Percentiles rank a stretch among this genome's conserved stretches.
Conservation (phyloP, 2,329 filamentous ascomycete genomes). For the Curvularia sp. region DNA sequence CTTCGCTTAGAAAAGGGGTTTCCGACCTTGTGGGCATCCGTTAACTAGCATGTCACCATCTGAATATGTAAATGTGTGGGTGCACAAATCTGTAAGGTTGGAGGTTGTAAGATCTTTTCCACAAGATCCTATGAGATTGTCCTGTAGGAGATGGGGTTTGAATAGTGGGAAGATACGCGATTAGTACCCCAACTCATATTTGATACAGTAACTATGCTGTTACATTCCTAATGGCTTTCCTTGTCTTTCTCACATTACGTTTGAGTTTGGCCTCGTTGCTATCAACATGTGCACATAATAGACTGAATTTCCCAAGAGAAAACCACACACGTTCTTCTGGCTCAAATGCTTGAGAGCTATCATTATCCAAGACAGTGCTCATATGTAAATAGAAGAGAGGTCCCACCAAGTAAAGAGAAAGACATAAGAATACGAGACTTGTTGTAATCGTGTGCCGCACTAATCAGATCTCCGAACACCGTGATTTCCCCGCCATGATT, state of each 20-base stretch:
- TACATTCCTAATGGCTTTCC: background rate
- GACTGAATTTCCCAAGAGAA: too few species aligned
- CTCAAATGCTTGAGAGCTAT: background rate
- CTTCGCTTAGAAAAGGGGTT: background rate
- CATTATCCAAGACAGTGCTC: background rate
- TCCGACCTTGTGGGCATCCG: background rate
- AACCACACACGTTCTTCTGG: too few species aligned
- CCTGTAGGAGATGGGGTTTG: background rate
- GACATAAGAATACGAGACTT: too few species aligned
- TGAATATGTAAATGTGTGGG: background rate
- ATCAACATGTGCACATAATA: background rate
- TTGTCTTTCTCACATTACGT: background rate
- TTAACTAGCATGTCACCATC: background rate
- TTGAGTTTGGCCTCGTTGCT: background rate
- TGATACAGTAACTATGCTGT: background rate
- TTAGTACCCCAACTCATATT: background rate
- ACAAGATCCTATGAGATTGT: background rate
- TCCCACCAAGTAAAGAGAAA: background rate
- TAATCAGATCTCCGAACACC: slow-evolving; percentile 34
- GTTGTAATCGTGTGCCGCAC: background rate
- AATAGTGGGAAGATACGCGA: background rate
- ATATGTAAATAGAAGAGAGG: background rate
- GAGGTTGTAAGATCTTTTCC: background rate
- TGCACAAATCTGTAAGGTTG: background rate
- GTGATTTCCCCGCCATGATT: slow-evolving; percentile 22